phyloP scores from a whole-genome alignment of 2,329 filamentous ascomycete species.

The Pyrenophora tritici-repentis region DNA sequence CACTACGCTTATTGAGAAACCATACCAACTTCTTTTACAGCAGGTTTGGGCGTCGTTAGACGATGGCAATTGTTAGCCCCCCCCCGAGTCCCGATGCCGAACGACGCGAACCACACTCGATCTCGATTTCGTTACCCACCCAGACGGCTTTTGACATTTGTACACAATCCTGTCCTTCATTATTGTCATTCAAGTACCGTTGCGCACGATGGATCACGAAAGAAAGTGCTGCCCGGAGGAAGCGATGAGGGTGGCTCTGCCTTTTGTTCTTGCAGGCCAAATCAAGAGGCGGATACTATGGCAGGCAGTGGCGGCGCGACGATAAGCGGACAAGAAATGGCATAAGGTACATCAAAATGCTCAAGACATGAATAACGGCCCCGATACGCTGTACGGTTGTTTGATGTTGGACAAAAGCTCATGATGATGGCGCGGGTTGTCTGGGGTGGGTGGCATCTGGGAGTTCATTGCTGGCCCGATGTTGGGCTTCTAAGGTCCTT shows the following conservation, averaged over 20 bases:
- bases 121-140: constrained; percentile 42
- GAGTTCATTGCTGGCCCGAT: constrained; percentile 10
- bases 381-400: constrained; percentile 33
- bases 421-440: constrained; percentile 24
- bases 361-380: constrained; percentile 30
- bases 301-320: constrained; percentile 3
- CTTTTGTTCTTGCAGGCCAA: constrained; percentile 33
- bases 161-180: constrained; percentile 31
- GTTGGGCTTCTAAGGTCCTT: constrained; percentile 2
- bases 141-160: constrained; percentile 36
- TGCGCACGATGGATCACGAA: constrained; percentile 16
- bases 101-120: constrained; percentile 37
- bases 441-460: constrained; percentile 7
- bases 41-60: constrained; percentile 95
- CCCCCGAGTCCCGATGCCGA: constrained; percentile 39
- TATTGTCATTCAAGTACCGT: constrained; percentile 26
- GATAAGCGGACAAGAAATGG: constrained; percentile 5
- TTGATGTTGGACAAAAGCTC: constrained; percentile 20
- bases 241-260: constrained; percentile 19
- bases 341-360: constrained; percentile 1
- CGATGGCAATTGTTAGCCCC: constrained; percentile 40
- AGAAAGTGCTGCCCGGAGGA: constrained; percentile 12
- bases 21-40: constrained; percentile 62
- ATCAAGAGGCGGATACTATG: constrained; percentile 23
- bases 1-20: constrained; percentile 43